phyloP scores from a whole-genome alignment of 352 stramenopile genomes.

The Blastocystis hominis region DNA sequence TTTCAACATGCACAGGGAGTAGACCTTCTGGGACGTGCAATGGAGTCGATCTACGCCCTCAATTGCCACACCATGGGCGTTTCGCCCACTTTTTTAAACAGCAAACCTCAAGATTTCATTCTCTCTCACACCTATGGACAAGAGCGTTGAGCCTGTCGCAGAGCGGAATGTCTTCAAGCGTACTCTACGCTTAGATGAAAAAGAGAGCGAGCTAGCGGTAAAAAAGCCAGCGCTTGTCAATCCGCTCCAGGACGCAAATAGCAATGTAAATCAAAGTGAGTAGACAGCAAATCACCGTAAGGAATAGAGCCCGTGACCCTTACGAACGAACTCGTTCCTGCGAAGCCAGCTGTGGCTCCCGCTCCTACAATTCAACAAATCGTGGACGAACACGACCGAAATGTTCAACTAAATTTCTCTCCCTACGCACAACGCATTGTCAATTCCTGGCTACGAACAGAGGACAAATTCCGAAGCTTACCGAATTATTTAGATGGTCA shows the following conservation, averaged over 20 bases:
- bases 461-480: conserved; percentile 41
- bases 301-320: neutral
- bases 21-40: neutral
- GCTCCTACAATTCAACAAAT: conserved; percentile 47
- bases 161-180: conserved; percentile 33
- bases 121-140: neutral
- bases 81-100: conserved; percentile 36
- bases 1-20: neutral
- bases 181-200: neutral
- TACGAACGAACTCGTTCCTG: neutral
- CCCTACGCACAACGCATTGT: conserved; percentile 50
- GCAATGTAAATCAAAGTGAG: neutral
- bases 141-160: neutral
- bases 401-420: conserved; percentile 50
- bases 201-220: conserved; percentile 10
- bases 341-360: neutral
- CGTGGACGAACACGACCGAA: conserved; percentile 40
- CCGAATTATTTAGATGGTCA: conserved; percentile 80
- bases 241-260: conserved; percentile 34
- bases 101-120: neutral
- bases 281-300: neutral
- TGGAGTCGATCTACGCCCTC: no score
- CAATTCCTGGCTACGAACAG: conserved; percentile 49
- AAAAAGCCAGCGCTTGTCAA: conserved; percentile 47
- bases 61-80: neutral